A percentile compares a stretch with the other conserved stretches of the same genome.
These are phyloP conservation scores for Emmonsia crescens DNA, from an alignment of 2,329 filamentous ascomycete genomes.

Conservation along the genomic window DNA sequence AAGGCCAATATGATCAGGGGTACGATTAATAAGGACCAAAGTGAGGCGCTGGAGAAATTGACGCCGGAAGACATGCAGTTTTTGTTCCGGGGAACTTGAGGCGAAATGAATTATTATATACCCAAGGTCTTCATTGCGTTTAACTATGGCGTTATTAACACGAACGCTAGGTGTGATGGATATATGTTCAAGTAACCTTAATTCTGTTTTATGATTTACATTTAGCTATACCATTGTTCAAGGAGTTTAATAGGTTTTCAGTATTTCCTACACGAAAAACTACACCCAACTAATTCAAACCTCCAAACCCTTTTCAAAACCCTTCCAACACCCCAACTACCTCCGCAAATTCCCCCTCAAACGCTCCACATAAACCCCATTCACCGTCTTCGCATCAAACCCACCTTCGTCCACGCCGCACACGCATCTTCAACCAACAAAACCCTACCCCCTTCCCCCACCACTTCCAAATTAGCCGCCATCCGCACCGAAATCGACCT, in stretches of 20 bases:
- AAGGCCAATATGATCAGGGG: slow-evolving; percentile 97
- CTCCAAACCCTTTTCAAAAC: no score
- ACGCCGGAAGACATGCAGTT: slow-evolving; percentile 92
- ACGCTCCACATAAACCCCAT: no score
- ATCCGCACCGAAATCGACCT: no score
- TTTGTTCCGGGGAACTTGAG: slow-evolving; percentile 61
- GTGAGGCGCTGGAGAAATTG: slow-evolving; percentile 75
- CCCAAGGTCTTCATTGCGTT: background rate
- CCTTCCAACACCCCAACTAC: slow-evolving; percentile 30
- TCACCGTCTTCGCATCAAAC: no score
- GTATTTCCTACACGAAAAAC: no score
- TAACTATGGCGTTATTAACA: background rate
- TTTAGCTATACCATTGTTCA: no score
- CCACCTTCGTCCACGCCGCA: no score
- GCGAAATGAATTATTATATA: background rate
- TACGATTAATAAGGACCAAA: slow-evolving; percentile 85
- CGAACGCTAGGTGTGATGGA: background rate
- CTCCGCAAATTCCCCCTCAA: slow-evolving; percentile 41
- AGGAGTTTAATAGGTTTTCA: no score
- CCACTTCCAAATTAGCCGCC: no score
- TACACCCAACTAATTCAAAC: no score
- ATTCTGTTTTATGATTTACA: background rate
- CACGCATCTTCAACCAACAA: no score
- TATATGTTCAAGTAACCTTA: background rate
- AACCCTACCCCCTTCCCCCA: no score